Conservation (phyloP, 2,329 filamentous ascomycete species). For the Cercospora nicotianae region DNA sequence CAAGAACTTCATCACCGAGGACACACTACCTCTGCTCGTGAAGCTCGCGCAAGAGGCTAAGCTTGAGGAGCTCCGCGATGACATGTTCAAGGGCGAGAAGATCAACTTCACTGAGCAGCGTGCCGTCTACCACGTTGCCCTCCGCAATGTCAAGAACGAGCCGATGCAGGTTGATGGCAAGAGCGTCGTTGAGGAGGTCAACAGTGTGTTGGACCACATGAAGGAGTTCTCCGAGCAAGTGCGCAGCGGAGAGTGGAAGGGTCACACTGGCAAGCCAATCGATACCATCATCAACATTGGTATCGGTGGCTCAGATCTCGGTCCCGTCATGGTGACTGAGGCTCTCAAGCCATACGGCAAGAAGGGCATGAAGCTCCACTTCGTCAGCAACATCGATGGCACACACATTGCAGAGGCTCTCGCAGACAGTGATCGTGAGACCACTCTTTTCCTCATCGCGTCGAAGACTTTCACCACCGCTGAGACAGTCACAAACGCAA, state of each 20-base stretch:
- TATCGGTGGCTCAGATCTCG: slow-evolving; percentile 96
- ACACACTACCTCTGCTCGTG: slow-evolving; percentile 82
- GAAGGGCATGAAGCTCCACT: slow-evolving; percentile 84
- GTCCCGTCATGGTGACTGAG: slow-evolving; percentile 98
- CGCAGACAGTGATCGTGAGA: slow-evolving; percentile 85
- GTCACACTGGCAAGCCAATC: slow-evolving; percentile 94
- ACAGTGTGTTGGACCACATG: slow-evolving; percentile 91
- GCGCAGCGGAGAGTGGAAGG: slow-evolving; percentile 93
- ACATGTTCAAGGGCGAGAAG: slow-evolving; percentile 96
- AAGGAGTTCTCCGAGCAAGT: slow-evolving; percentile 97
- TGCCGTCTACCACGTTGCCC: slow-evolving; percentile 91
- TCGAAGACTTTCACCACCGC: slow-evolving; percentile 99
- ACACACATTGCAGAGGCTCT: slow-evolving; percentile 96
- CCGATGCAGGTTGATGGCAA: slow-evolving; percentile 81
- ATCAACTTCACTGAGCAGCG: slow-evolving; percentile 99
- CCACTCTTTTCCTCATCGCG: slow-evolving; percentile 96
- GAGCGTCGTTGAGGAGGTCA: slow-evolving; percentile 92
- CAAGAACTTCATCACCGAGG: slow-evolving; percentile 96
- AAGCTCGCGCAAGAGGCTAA: slow-evolving; percentile 90
- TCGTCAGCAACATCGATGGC: slow-evolving; percentile 99
- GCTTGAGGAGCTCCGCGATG: slow-evolving; percentile 89
- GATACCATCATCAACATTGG: slow-evolving; percentile 96
- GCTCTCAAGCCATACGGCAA: slow-evolving; percentile 93
- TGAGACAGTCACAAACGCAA: slow-evolving; percentile 95
- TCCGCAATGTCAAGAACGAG: slow-evolving; percentile 86